Conservation (phyloP, 495 filamentous ascomycete species). For the Penicillium tannophilum region DNA sequence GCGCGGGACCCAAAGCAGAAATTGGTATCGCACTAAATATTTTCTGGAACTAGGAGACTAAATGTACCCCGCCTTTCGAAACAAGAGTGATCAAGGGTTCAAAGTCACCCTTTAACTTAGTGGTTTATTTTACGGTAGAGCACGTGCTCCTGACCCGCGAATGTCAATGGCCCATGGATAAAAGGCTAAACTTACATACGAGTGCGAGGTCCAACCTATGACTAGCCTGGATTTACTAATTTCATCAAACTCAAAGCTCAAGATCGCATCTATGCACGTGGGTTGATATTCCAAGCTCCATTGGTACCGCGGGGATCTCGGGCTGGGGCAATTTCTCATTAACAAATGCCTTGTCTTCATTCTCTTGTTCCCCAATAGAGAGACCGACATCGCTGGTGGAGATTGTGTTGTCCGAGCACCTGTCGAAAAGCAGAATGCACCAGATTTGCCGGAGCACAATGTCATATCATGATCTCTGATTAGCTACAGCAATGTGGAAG, state of each 20-base stretch:
- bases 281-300: background rate
- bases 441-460: constrained; percentile 3
- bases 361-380: background rate
- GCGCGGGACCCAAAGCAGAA: too few species aligned
- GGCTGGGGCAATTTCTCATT: background rate
- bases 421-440: background rate
- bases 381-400: constrained; percentile 6
- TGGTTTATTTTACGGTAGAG: too few species aligned
- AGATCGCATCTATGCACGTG: background rate
- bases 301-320: background rate
- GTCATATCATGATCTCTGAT: constrained; percentile 10
- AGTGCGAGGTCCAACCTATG: background rate
- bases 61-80: too few species aligned
- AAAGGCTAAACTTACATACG: background rate
- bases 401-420: constrained; percentile 10
- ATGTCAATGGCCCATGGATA: background rate
- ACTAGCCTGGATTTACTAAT: background rate
- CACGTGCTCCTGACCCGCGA: background rate
- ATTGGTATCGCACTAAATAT: too few species aligned
- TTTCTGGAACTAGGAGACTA: too few species aligned
- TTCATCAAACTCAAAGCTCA: background rate
- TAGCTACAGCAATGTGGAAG: constrained; percentile 8
- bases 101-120: too few species aligned
- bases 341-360: background rate
- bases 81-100: too few species aligned